Conservation (phyloP, 1,284 basidiomycete species). For the Ustilago tritici region DNA sequence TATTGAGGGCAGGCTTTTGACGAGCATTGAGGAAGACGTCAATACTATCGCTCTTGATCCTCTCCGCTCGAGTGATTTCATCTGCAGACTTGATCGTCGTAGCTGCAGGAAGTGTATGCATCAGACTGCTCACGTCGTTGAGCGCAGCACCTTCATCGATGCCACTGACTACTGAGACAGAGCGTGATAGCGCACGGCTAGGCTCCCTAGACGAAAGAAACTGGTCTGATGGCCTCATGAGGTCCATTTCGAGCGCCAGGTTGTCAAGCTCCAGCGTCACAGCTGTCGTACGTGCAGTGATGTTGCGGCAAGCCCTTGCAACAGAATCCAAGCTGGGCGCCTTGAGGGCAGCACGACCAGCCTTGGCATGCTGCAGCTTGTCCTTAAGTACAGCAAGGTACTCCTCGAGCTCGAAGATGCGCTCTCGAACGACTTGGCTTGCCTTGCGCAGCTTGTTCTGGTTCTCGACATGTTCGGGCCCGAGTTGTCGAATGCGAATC, state of each 20-base stretch:
- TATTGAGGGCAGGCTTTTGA: constrained; percentile 49
- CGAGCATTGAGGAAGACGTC: constrained; percentile 42
- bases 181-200: constrained; percentile 25
- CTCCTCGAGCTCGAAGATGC: constrained; percentile 82
- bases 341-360: constrained; percentile 76
- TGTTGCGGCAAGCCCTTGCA: constrained; percentile 84
- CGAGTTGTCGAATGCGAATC: constrained; percentile 82
- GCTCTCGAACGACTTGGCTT: constrained; percentile 78
- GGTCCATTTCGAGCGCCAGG: constrained; percentile 74
- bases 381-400: constrained; percentile 79
- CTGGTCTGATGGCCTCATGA: constrained; percentile 28
- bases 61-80: constrained; percentile 31
- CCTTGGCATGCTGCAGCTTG: constrained; percentile 76
- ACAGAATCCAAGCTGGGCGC: constrained; percentile 85
- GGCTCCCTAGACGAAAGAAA: constrained; percentile 11
- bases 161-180: constrained; percentile 32
- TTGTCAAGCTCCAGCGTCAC: constrained; percentile 76
- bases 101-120: constrained; percentile 33
- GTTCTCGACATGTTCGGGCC: constrained; percentile 86
- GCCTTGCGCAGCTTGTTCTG: constrained; percentile 80
- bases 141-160: constrained; percentile 23
- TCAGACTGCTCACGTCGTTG: constrained; percentile 25
- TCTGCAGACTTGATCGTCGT: constrained; percentile 26
- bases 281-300: constrained; percentile 75
- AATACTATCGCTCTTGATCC: constrained; percentile 35